Evolutionary conservation across 1,284 basidiomycete genomes (phyloP).

Genomic region (Apiotrichum porosum): DNA sequence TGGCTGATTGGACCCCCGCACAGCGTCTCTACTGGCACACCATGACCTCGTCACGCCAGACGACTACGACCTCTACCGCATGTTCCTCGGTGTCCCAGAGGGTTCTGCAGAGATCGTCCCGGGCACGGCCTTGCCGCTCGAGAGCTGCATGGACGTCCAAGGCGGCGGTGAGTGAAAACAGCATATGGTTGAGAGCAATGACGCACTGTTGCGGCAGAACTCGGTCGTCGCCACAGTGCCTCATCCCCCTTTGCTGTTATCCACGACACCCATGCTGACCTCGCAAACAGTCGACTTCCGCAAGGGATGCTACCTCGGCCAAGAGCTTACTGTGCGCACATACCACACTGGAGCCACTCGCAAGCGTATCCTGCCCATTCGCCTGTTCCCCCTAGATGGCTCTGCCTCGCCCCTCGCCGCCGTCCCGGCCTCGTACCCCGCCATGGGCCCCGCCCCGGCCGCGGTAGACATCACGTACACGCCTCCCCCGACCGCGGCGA

Average conservation of each 20-base stretch:
- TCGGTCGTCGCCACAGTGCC: no score
- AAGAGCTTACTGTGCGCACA: constrained; percentile 93
- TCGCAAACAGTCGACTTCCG: constrained; percentile 82
- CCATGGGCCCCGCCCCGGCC: neutral
- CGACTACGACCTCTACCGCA: constrained; percentile 71
- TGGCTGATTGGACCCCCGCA: neutral
- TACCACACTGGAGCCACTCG: constrained; percentile 90
- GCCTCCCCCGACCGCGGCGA: constrained; percentile 26
- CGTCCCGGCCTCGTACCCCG: neutral
- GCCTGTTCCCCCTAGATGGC: constrained; percentile 28
- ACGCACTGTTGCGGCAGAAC: no score
- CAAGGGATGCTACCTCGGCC: constrained; percentile 97
- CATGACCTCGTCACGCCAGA: constrained; percentile 21
- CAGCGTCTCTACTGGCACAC: constrained; percentile 20
- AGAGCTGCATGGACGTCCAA: constrained; percentile 90
- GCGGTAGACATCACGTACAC: constrained; percentile 34
- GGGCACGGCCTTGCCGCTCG: constrained; percentile 78
- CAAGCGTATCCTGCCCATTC: constrained; percentile 82
- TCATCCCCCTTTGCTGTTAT: neutral
- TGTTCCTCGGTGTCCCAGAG: constrained; percentile 81
- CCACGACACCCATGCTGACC: constrained; percentile 1
- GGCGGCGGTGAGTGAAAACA: constrained; percentile 64
- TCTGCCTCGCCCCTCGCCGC: constrained; percentile 8
- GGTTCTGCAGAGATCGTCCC: constrained; percentile 72
- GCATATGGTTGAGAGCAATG: neutral